phyloP scores from a whole-genome alignment of 495 filamentous ascomycete genomes.

The Aspergillus homomorphus region DNA sequence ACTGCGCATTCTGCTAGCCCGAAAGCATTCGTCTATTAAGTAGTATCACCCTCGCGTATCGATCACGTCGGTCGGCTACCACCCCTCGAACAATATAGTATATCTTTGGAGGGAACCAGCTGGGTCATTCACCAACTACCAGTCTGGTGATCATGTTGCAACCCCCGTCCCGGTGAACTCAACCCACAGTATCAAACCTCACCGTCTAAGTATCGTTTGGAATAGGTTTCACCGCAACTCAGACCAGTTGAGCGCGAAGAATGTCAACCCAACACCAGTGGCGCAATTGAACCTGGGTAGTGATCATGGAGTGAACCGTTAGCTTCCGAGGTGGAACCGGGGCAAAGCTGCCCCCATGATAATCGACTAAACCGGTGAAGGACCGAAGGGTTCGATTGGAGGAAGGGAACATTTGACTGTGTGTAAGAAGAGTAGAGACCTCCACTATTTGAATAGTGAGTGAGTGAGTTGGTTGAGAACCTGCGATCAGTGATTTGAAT shows the following conservation, averaged over 20 bases:
- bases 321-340: conserved; percentile 16
- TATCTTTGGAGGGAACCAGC: background rate
- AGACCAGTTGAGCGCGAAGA: background rate
- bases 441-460: background rate
- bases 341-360: conserved; percentile 7
- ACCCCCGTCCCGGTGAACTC: too few species aligned
- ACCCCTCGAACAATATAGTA: background rate
- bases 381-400: background rate
- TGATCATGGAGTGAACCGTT: background rate
- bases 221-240: background rate
- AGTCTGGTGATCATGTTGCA: background rate
- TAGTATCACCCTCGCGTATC: too few species aligned
- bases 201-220: too few species aligned
- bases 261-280: background rate
- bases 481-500: background rate
- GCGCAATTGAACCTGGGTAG: background rate
- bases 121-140: background rate
- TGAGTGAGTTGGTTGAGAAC: background rate
- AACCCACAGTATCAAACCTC: too few species aligned
- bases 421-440: background rate
- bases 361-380: background rate
- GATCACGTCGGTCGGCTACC: too few species aligned
- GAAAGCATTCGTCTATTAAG: background rate
- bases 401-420: background rate
- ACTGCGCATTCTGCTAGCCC: background rate